Percentiles rank a stretch among this genome's conserved stretches.
These are phyloP conservation scores for Petunia axillaris DNA, from an alignment of 257 asterid species.

Conservation along the genomic window DNA sequence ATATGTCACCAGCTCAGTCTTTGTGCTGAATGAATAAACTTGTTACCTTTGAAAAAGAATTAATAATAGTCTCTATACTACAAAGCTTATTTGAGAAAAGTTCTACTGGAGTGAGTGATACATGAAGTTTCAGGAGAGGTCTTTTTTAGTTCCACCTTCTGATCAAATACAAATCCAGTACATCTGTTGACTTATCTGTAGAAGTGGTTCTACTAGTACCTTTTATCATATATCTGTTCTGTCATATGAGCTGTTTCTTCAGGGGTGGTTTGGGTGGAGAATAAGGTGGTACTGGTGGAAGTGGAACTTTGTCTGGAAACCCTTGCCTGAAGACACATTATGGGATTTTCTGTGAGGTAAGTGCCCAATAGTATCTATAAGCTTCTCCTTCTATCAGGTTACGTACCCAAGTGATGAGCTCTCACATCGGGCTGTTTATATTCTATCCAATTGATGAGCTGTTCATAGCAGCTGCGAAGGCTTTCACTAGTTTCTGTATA, in stretches of 20 bases:
- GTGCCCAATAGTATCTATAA: slow-evolving; percentile 9
- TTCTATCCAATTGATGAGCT: slow-evolving; percentile 46
- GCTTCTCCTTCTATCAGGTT: background rate
- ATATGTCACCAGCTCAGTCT: too few relatives aligned
- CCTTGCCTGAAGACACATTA: slow-evolving; percentile 94
- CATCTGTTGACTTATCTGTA: background rate
- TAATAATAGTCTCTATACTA: too few relatives aligned
- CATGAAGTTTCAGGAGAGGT: too few relatives aligned
- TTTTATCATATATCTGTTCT: background rate
- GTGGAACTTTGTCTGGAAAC: slow-evolving; percentile 88
- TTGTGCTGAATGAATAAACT: too few relatives aligned
- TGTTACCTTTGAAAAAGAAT: too few relatives aligned
- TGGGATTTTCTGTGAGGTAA: slow-evolving; percentile 89
- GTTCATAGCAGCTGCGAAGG: slow-evolving; percentile 14
- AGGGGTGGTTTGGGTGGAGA: slow-evolving; percentile 93
- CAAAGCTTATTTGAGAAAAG: too few relatives aligned
- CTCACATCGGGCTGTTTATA: slow-evolving; percentile 83
- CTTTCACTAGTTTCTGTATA: slow-evolving; percentile 20
- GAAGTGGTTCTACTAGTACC: slow-evolving; percentile 14
- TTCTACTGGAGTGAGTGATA: too few relatives aligned
- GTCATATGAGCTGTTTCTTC: slow-evolving; percentile 31
- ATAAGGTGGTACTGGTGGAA: slow-evolving; percentile 70
- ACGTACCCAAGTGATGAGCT: slow-evolving; percentile 79
- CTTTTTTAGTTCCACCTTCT: background rate
- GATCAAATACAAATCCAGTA: slow-evolving; percentile 2